Evolutionary conservation across 2,329 filamentous ascomycete genomes (phyloP), one percentile per base, ranked within the genome.

Genomic region (Cryphonectria radicalis): DNA sequence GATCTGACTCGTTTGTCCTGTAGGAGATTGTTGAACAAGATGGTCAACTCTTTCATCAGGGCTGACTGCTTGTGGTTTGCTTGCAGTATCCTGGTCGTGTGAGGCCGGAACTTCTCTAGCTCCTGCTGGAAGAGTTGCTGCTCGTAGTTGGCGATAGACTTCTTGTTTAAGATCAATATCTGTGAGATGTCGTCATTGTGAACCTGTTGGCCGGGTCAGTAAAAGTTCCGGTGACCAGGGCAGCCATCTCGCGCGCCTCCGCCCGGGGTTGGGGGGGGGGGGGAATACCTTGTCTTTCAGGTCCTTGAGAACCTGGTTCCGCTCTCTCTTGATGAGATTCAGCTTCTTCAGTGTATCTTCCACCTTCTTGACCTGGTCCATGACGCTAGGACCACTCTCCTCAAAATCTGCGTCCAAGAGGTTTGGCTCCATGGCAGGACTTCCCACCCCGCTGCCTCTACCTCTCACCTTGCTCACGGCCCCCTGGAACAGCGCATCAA

Each of bases 181-280:
- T 97, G 96, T 6, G 95, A 98, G 74, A 99, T 99, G 77, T 99
- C 97, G 78, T 99, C 97, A 75, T 92, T 94, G 82, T 97, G 95
- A 68, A 95, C 92, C 95, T 98, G 68, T 13, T 25, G 22, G 37
- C 37, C 22, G 64, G 73, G 71, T 81, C 70, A 78, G 76, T 71
- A 60, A 32, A 2, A 4, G 7, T 42, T 40, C 50, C 22, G 66
- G 67, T 25, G 11, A 63, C 55, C 22, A 53, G 17, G 42, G 63
- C 28, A 10, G 25, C 42, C 1, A 32, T 32, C 28, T 32, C 3
- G 28, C 28, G 28, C 28, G n/a, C n/a, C n/a, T n/a, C n/a, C n/a
- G n/a, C n/a, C n/a, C n/a, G n/a, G n/a, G n/a, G n/a, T n/a, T n/a
- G n/a, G n/a, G n/a, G n/a, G n/a, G n/a, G n/a, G n/a, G n/a, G n/a